Evolutionary conservation across 345 rosid genomes (phyloP), one percentile per base, ranked within the genome.

Genomic region (Camelina neglecta): DNA sequence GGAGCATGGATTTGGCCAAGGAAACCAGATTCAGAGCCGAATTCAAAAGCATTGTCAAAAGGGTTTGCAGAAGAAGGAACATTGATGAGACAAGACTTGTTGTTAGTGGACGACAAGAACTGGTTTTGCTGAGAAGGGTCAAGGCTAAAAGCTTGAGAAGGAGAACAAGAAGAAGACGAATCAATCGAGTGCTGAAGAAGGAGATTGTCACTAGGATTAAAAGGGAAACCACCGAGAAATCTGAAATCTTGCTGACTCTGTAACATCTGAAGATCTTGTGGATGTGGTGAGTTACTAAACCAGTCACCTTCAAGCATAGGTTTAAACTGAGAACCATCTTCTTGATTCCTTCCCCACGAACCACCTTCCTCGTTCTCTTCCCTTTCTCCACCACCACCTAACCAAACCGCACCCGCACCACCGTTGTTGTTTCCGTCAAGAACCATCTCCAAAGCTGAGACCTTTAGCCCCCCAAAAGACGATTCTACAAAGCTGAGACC

Each of bases 241-340:
- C 86, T 82, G 73, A 82, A 75, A 31, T 89, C 88, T 56, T 67
- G 86, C 44, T 83, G 85, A 41, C 53, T 67, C 54, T 82, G 83
- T 33, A 79, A 64, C 72, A 42, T 47, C 7, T 81, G 87, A 53
- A 83, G 83, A 74, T 83, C 87, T 21, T 79, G 89, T 76, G 75
- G 73, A 66, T 78, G 81, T 8, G 75, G 61, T 73, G 69, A 59
- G 69, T 77, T 76, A 78, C 74, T 83, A 77, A 90, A 86, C 82
- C 96, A 86, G 72, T 92, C 96, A 39, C 80, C 16, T 41, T 90
- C 96, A 45, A 92, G 88, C 86, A 89, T 80, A 75, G 96, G 85
- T 70, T 86, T 90, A 81, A 85, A 87, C 66, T 79, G 78, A 39
- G 89, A 70, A n/a, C 71, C 74, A 61, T 65, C 78, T 72, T 69